Evolutionary conservation across 2,329 filamentous ascomycete genomes (phyloP), one percentile per base, ranked within the genome.

Genomic region (Ramularia endophylla): DNA sequence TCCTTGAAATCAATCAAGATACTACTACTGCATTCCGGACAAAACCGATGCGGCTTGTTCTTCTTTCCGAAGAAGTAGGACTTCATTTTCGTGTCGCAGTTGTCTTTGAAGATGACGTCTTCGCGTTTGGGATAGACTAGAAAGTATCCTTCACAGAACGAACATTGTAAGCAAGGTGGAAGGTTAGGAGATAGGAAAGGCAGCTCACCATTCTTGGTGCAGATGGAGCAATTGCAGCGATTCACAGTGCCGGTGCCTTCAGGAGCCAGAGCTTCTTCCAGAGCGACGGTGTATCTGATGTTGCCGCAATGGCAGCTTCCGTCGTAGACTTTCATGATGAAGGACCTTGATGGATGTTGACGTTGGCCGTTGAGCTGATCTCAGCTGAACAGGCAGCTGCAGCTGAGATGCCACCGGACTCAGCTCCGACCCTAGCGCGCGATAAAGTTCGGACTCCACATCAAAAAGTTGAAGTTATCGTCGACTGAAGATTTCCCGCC

Each of bases 221-320:
- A 58, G 38, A 54, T 54, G 15, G 49, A 53, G 45, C 55, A 58
- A 32, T 54, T 56, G 48, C 55, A 57, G 9, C 40, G 19, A 9
- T 38, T 41, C 12, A 57, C 40, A 22, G 40, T 46, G 22, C 37
- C 43, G 8, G 29, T 37, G 13, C 46, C 41, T 17, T 50, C 39
- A 8, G 50, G 48, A n/a, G 48, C 33, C 4, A 55, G 36, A 18
- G 51, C 38, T 12, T 46, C 47, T 8, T 40, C 27, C 18, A 55
- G 44, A 8, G 43, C 49, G 36, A 46, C 41, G 4, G 36, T 48
- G 43, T 44, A 55, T 15, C 36, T 41, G 35, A 54, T 48, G 12
- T 27, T 22, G 34, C 44, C 44, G 44, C 55, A 57, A 39, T 58
- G 55, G 47, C 55, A 58, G 19, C 45, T 46, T 5, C 43, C 52